Base-by-base conservation (phyloP, 352 stramenopile species). In the Globisporangium abappressorium region DNA sequence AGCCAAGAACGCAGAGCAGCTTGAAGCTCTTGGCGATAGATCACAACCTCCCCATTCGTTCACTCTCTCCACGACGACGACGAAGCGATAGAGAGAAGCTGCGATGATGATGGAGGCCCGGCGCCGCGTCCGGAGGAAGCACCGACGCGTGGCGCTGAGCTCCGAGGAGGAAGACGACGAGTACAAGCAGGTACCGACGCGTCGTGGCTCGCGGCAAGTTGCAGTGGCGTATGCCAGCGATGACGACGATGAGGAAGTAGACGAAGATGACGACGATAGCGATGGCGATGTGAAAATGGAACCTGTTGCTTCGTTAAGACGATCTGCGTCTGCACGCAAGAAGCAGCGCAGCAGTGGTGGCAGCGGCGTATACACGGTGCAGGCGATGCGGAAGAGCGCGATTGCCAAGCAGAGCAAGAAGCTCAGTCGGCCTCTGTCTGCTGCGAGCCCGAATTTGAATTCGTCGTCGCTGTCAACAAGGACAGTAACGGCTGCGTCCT, bases 21-120 rank as follows among this genome's bases (percentile, higher is more conserved):
- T 61, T 61, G 30, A 61, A 61, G 55, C 55, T 51, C 18, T 51
- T 51, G 41, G 24, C 24, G 53, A 36, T 26, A 20, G 53, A 58
- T 38, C 55, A 20, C 49, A 54, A n/a, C 30, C 28, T 18, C 20
- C 30, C 55, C 55, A 61, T 59, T 41, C 55, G 11, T 18, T 30
- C 51, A 8, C 20, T 30, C 11, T 30, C 49, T 22, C 22, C 2
- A 24, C 46, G 46, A 30, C n/a, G 24, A 14, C 47, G 20, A 26
- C 47, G n/a, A 14, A 55, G 47, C 6, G 47, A 18, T 28, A 24
- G n/a, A 57, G 51, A 61, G 33, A n/a, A 60, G 28, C 38, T 11
- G 33, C 33, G 1, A 49, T 30, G 56, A 61, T 34, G 15, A 34
- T 38, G 56, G 33, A 62, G 12, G 43, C 18, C 6, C 18, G 43